Percentiles rank a stretch among this genome's conserved stretches.
These are phyloP conservation scores for Geranomyces michiganensis DNA, from an alignment of 192 early-diverging fungal genomes.

Conservation along the genomic window DNA sequence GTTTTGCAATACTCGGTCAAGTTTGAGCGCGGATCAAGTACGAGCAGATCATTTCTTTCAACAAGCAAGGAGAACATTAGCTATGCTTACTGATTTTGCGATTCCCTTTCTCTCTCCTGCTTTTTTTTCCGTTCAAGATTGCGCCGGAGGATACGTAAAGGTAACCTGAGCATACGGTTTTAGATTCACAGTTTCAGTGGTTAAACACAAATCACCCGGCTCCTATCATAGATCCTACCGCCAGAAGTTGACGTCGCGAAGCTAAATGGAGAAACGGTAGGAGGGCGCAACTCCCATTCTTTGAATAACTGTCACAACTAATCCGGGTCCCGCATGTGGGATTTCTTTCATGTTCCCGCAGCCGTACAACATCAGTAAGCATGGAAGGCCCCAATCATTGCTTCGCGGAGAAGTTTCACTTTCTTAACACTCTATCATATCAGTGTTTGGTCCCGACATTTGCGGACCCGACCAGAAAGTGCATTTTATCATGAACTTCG, in stretches of 20 bases:
- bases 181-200: no score
- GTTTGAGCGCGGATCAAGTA: slow-evolving; percentile 62
- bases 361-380: slow-evolving; percentile 3
- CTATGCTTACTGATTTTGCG: no score
- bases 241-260: slow-evolving; percentile 54
- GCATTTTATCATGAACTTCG: slow-evolving; percentile 56
- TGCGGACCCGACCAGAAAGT: slow-evolving; percentile 48
- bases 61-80: slow-evolving; percentile 6
- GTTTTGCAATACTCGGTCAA: slow-evolving; percentile 91
- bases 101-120: not conserved
- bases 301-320: slow-evolving; percentile 42
- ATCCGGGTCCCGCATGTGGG: no score
- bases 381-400: no score
- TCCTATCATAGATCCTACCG: slow-evolving; percentile 52
- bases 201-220: not conserved
- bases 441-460: slow-evolving; percentile 60
- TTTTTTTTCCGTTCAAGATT: slow-evolving; percentile 59
- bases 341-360: no score
- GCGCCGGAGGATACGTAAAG: slow-evolving; percentile 92
- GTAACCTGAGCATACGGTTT: slow-evolving; percentile 37
- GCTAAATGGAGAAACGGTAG: no score
- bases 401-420: no score
- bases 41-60: slow-evolving; percentile 39
- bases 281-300: no score
- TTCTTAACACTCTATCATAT: not conserved